These are phyloP conservation scores for Atractiella rhizophila DNA, from an alignment of 768 basidiomycete genomes.

Conservation along the genomic window DNA sequence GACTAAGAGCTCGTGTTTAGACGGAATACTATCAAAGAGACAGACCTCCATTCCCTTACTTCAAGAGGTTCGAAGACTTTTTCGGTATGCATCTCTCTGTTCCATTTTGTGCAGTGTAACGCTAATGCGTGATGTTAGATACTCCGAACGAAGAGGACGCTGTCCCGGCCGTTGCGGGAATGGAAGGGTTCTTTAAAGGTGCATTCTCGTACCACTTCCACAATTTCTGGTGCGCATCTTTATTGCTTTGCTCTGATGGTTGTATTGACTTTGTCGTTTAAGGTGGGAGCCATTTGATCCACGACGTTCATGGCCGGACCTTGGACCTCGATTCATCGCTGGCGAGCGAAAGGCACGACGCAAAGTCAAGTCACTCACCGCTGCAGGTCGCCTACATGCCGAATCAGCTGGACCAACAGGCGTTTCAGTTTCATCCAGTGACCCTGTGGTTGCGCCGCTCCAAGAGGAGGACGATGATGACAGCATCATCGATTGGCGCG, in stretches of 20 bases:
- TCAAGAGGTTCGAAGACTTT: constrained; percentile 35
- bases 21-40: constrained; percentile 64
- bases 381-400: too few species aligned
- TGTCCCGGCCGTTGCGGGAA: constrained; percentile 64
- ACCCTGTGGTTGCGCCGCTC: too few species aligned
- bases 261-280: neutral
- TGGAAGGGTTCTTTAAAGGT: constrained; percentile 83
- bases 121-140: constrained; percentile 44
- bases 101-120: constrained; percentile 2
- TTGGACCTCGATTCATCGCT: constrained; percentile 49
- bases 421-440: too few species aligned
- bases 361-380: constrained; percentile 7
- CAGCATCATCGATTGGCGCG: too few species aligned
- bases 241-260: neutral
- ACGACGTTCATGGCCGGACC: constrained; percentile 78
- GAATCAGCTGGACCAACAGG: too few species aligned
- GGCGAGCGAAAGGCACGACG: constrained; percentile 45
- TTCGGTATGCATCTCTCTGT: constrained; percentile 15
- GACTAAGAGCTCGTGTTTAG: neutral
- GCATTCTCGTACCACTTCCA: constrained; percentile 20
- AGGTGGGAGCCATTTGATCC: constrained; percentile 96
- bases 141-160: constrained; percentile 38
- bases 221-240: constrained; percentile 4
- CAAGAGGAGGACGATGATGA: too few species aligned
- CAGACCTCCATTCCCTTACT: constrained; percentile 83